phyloP scores from a whole-genome alignment of 371 early-diverging fungal genomes.

The Massospora cicadina region DNA sequence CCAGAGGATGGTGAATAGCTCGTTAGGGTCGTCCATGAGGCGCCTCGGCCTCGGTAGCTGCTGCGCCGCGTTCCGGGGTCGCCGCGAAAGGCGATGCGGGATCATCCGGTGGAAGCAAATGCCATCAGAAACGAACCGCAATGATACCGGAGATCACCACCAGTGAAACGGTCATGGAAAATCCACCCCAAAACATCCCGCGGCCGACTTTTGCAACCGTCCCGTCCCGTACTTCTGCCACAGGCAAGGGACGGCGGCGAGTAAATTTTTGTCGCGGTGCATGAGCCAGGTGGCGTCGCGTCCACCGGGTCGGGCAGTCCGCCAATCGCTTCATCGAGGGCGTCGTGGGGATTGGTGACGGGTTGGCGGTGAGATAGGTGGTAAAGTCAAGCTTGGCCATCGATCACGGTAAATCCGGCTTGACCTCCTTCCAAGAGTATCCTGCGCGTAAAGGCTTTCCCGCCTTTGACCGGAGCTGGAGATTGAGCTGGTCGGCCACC shows the following conservation, averaged over 20 bases:
- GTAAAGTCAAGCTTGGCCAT: slow-evolving; percentile 49
- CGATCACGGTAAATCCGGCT: slow-evolving; percentile 39
- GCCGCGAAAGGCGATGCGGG: slow-evolving; percentile 41
- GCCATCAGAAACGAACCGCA: slow-evolving; percentile 63
- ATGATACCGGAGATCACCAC: slow-evolving; percentile 47
- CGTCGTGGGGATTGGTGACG: slow-evolving; percentile 23
- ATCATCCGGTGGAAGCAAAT: slow-evolving; percentile 61
- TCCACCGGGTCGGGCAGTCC: slow-evolving; percentile 14
- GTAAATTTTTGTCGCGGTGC: slow-evolving; percentile 28
- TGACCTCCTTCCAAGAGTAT: slow-evolving; percentile 49
- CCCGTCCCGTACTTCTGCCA: slow-evolving; percentile 47
- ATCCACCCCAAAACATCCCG: slow-evolving; percentile 72
- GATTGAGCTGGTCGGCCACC: background rate
- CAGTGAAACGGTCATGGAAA: slow-evolving; percentile 41
- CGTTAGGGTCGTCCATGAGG: slow-evolving; percentile 30
- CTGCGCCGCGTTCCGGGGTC: slow-evolving; percentile 18
- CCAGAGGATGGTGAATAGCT: slow-evolving; percentile 43
- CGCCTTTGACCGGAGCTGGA: background rate
- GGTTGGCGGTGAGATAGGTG: slow-evolving; percentile 32
- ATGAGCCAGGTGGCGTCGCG: slow-evolving; percentile 54
- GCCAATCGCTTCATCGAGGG: slow-evolving; percentile 41
- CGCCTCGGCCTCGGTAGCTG: slow-evolving; percentile 11
- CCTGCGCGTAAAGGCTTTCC: slow-evolving; percentile 18
- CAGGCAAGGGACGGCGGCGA: slow-evolving; percentile 34
- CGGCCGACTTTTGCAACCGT: slow-evolving; percentile 54